phyloP scores from a whole-genome alignment of 805 yeast species.

The Candida tibetensis region DNA sequence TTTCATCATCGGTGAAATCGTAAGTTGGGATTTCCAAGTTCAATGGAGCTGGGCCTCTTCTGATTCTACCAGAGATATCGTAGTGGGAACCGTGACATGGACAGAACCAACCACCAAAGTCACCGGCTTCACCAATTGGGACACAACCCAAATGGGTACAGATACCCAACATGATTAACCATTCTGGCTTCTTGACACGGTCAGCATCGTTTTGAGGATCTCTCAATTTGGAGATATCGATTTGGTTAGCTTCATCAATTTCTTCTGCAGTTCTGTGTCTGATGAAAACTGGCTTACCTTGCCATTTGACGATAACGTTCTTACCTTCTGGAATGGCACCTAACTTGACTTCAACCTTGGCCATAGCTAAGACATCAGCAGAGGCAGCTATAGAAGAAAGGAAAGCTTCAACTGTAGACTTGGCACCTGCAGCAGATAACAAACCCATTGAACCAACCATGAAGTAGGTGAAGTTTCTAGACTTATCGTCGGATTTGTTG shows the following conservation, averaged over 20 bases:
- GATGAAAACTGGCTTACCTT: constrained; percentile 99
- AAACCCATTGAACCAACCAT: constrained; percentile 96
- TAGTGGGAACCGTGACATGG: constrained; percentile 99
- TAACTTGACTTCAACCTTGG: constrained; percentile 96
- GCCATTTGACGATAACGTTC: constrained; percentile 98
- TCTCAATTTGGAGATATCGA: constrained; percentile 75
- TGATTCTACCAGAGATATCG: constrained; percentile 99
- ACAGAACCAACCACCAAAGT: constrained; percentile 99
- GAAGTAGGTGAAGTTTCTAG: constrained; percentile 87
- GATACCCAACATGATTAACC: constrained; percentile 99
- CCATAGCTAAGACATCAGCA: constrained; percentile 98
- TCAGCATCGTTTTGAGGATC: constrained; percentile 93
- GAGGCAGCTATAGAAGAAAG: constrained; percentile 94
- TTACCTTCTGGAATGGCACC: constrained; percentile 94
- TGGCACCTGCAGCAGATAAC: constrained; percentile 89
- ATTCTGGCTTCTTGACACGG: constrained; percentile 95
- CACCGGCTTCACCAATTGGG: constrained; percentile 99
- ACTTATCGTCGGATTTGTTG: constrained; percentile 63
- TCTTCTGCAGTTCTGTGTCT: constrained; percentile 96
- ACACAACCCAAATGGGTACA: constrained; percentile 99
- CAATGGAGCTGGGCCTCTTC: constrained; percentile 99
- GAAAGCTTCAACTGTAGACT: constrained; percentile 92
- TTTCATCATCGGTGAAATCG: constrained; percentile 73
- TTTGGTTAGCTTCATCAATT: constrained; percentile 88
- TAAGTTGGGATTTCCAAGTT: constrained; percentile 96